Evolutionary conservation across 2,329 filamentous ascomycete species (phyloP).

Genomic region (Blumeriella jaapii): DNA sequence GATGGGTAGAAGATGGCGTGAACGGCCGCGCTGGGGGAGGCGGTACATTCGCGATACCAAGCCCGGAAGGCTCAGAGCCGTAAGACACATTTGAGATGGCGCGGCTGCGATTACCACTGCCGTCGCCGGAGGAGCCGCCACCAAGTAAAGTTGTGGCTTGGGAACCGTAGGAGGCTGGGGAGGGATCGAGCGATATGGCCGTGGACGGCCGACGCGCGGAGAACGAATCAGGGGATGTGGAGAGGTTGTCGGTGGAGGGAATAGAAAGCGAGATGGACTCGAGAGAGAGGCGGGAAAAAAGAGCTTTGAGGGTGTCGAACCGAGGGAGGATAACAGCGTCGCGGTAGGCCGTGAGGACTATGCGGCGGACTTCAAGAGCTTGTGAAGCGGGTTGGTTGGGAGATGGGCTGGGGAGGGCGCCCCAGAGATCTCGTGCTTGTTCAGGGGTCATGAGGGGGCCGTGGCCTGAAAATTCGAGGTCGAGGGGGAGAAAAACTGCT

Average conservation of each 20-base stretch:
- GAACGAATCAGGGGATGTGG: constrained; percentile 37
- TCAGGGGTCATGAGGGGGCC: constrained; percentile 67
- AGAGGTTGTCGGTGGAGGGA: constrained; percentile 33
- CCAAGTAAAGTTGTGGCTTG: constrained; percentile 66
- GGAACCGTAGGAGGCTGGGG: constrained; percentile 67
- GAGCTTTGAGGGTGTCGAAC: constrained; percentile 77
- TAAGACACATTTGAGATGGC: constrained; percentile 78
- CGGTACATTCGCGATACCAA: constrained; percentile 19
- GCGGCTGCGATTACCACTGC: constrained; percentile 53
- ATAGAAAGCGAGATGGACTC: constrained; percentile 47
- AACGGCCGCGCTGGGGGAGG: constrained; percentile 24
- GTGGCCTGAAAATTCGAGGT: constrained; percentile 81
- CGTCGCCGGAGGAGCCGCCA: constrained; percentile 39
- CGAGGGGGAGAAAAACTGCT: constrained; percentile 84
- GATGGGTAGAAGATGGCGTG: constrained; percentile 22
- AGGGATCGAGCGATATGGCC: constrained; percentile 62
- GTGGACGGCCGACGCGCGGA: constrained; percentile 53
- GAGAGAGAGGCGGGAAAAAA: constrained; percentile 80
- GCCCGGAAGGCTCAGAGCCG: constrained; percentile 31
- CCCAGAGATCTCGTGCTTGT: constrained; percentile 86
- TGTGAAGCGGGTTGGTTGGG: constrained; percentile 31
- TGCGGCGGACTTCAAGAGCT: constrained; percentile 73
- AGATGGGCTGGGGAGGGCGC: constrained; percentile 47
- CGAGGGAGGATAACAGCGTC: constrained; percentile 81
- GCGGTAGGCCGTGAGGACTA: constrained; percentile 79